Evolutionary conservation across 768 basidiomycete species (phyloP).

Genomic region (Pleurotus tuoliensis): DNA sequence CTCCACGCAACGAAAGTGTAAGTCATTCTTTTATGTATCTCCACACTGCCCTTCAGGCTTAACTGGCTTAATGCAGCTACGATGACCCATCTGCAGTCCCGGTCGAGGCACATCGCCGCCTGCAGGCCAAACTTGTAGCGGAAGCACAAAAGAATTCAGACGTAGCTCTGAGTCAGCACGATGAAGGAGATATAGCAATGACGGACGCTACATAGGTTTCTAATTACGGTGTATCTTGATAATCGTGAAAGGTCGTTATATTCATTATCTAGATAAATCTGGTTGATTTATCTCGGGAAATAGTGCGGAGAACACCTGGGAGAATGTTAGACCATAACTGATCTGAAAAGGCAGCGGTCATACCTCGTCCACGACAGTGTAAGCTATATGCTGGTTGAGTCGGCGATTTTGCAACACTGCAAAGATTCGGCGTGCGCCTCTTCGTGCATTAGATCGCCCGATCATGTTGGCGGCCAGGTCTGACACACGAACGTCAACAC

Average conservation of each 20-base stretch:
- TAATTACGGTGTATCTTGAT: not conserved
- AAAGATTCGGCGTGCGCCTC: constrained; percentile 90
- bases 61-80: constrained; percentile 36
- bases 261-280: not conserved
- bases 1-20: constrained; percentile 87
- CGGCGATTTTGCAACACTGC: constrained; percentile 90
- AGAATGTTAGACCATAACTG: not conserved
- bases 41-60: not conserved
- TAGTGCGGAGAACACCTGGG: constrained; percentile 52
- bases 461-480: constrained; percentile 98
- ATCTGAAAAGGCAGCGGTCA: constrained; percentile 12
- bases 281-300: constrained; percentile 47
- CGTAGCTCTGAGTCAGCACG: not conserved
- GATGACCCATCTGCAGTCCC: constrained; percentile 63
- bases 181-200: not conserved
- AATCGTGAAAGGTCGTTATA: constrained; percentile 7
- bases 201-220: not conserved
- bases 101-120: constrained; percentile 41
- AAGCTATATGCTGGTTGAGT: constrained; percentile 90
- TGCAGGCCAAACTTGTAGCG: constrained; percentile 31
- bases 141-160: constrained; percentile 2
- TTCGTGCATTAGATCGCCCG: constrained; percentile 90
- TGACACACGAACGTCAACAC: constrained; percentile 24
- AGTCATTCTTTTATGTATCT: constrained; percentile 9
- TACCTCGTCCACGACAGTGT: constrained; percentile 90